Evolutionary conservation across 2,329 filamentous ascomycete species (phyloP).

Genomic region (Cercospora zeae-maydis): DNA sequence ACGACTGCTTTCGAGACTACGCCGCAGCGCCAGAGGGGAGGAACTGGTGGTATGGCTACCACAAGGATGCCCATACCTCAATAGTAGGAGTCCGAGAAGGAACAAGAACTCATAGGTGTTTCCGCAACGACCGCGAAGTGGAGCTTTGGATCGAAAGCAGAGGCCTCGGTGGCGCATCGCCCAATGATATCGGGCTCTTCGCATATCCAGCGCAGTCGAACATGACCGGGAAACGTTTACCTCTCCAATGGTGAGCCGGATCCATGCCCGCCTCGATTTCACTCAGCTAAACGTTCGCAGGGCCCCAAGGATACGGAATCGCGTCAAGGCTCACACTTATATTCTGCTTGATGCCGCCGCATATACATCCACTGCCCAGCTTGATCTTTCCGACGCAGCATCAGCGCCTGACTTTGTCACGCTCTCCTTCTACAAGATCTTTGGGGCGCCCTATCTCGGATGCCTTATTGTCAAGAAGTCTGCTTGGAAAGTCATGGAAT

Average conservation of each 20-base stretch:
- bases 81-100: constrained; percentile 73
- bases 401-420: constrained; percentile 86
- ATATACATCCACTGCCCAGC: constrained; percentile 68
- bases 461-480: constrained; percentile 74
- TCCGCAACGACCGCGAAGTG: constrained; percentile 60
- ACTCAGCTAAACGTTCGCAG: constrained; percentile 21
- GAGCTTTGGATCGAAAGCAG: constrained; percentile 58
- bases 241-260: constrained; percentile 62
- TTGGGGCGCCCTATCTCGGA: constrained; percentile 87
- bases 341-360: constrained; percentile 81
- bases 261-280: neutral
- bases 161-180: constrained; percentile 31
- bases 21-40: constrained; percentile 35
- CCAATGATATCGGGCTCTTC: constrained; percentile 51
- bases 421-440: constrained; percentile 90
- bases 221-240: constrained; percentile 74
- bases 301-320: constrained; percentile 42
- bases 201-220: constrained; percentile 89
- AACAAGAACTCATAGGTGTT: constrained; percentile 62
- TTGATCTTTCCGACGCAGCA: constrained; percentile 63
- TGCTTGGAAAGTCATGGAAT: constrained; percentile 58
- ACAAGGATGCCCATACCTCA: constrained; percentile 79
- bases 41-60: constrained; percentile 57
- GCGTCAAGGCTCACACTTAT: constrained; percentile 42
- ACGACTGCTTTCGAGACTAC: constrained; percentile 67